A percentile compares a stretch with the other conserved stretches of the same genome.
Evolutionary conservation across 768 basidiomycete species (phyloP).

Genomic region (Mycena leptocephala): DNA sequence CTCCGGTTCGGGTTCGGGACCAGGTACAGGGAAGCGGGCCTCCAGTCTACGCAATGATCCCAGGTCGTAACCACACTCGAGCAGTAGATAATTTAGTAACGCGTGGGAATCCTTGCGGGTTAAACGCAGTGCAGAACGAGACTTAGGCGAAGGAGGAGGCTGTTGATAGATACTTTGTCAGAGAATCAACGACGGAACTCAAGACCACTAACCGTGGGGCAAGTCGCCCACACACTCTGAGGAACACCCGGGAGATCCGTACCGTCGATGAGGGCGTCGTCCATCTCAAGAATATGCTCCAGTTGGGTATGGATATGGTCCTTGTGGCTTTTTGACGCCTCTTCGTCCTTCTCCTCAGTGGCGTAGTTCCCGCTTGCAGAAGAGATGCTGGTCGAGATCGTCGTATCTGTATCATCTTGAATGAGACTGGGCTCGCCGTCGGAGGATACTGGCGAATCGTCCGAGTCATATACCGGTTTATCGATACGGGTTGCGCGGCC

Average conservation of each 20-base stretch:
- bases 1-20: neutral
- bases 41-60: constrained; percentile 12
- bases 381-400: constrained; percentile 15
- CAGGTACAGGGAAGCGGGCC: constrained; percentile 23
- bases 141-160: constrained; percentile 21
- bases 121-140: constrained; percentile 1
- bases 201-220: constrained; percentile 26
- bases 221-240: constrained; percentile 25
- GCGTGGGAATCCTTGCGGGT: constrained; percentile 13
- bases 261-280: constrained; percentile 3
- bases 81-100: constrained; percentile 27
- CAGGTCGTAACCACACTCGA: constrained; percentile 33
- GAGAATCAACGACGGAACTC: neutral
- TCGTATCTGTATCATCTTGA: constrained; percentile 15
- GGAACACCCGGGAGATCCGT: constrained; percentile 10
- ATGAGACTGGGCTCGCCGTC: neutral
- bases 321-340: neutral
- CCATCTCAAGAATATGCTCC: constrained; percentile 18
- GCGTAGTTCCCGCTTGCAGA: neutral
- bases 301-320: constrained; percentile 21
- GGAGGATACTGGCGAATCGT: neutral
- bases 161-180: neutral
- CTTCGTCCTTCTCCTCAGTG: neutral
- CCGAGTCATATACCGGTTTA: neutral
- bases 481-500: constrained; percentile 15